These are phyloP conservation scores for Mycena latifolia DNA, from an alignment of 768 basidiomycete genomes.

Conservation along the genomic window DNA sequence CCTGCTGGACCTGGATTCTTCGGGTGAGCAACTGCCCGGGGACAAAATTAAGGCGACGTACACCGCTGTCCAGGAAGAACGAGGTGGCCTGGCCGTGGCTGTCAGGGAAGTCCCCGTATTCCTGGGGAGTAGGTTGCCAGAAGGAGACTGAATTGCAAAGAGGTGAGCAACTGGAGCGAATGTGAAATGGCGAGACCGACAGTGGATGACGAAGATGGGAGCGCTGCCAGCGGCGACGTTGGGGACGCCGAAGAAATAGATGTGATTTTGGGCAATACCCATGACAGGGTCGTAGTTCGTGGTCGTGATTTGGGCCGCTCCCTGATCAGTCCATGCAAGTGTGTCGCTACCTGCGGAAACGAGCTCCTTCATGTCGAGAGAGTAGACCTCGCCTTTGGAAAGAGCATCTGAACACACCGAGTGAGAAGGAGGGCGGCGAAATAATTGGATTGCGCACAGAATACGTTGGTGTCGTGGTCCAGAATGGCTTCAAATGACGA, in stretches of 20 bases:
- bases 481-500: conserved; percentile 78
- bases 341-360: conserved; percentile 69
- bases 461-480: conserved; percentile 95
- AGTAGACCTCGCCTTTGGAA: conserved; percentile 73
- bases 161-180: conserved; percentile 11
- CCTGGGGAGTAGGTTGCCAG: conserved; percentile 80
- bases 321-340: conserved; percentile 74
- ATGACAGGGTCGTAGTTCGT: conserved; percentile 76
- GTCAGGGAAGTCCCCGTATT: conserved; percentile 73
- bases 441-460: conserved; percentile 63
- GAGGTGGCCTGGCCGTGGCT: conserved; percentile 72
- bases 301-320: conserved; percentile 66
- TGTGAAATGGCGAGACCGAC: conserved; percentile 54
- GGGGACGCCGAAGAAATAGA: conserved; percentile 85
- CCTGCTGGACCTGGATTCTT: conserved; percentile 68
- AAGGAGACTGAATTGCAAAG: conserved; percentile 65
- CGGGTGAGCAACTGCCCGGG: neutral
- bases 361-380: conserved; percentile 76
- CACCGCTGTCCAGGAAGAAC: conserved; percentile 67
- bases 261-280: conserved; percentile 89
- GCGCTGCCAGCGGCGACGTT: conserved; percentile 75
- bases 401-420: conserved; percentile 67
- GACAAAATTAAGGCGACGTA: conserved; percentile 41
- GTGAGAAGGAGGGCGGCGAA: conserved; percentile 18
- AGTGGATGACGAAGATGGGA: conserved; percentile 90